phyloP scores from a whole-genome alignment of 148 eudicot species.

The Pouteria glomerata region DNA sequence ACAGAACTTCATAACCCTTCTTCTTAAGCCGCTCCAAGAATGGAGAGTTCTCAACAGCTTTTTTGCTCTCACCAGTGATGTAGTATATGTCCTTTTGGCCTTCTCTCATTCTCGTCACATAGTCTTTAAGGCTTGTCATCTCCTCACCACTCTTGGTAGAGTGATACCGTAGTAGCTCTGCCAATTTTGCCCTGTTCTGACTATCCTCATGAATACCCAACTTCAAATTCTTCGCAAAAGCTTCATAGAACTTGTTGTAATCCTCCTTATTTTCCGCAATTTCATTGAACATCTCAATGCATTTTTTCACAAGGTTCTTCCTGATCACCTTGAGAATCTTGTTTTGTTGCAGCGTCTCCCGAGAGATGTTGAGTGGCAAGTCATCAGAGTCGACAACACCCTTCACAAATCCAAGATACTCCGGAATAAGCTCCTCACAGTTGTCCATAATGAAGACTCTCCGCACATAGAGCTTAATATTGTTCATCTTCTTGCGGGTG shows the following conservation, averaged over 20 bases:
- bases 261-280: constrained; percentile 93
- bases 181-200: constrained; percentile 72
- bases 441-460: constrained; percentile 95
- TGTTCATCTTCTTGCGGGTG: constrained; percentile 81
- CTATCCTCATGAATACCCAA: constrained; percentile 88
- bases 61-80: constrained; percentile 87
- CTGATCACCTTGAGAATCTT: constrained; percentile 92
- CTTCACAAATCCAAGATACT: constrained; percentile 86
- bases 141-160: constrained; percentile 90
- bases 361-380: constrained; percentile 82
- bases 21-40: constrained; percentile 82
- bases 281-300: constrained; percentile 89
- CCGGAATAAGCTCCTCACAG: constrained; percentile 87
- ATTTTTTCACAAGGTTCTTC: constrained; percentile 89
- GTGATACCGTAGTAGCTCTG: constrained; percentile 72
- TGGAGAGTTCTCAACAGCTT: constrained; percentile 90
- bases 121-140: constrained; percentile 76
- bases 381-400: constrained; percentile 94
- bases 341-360: constrained; percentile 90
- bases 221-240: constrained; percentile 80
- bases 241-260: constrained; percentile 82
- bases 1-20: constrained; percentile 81
- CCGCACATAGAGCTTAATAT: constrained; percentile 88
- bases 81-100: constrained; percentile 87
- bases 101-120: constrained; percentile 90